Percentiles rank a stretch among this genome's conserved stretches.
These are phyloP conservation scores for Sporothrix sp. DNA, from an alignment of 2,329 filamentous ascomycete genomes.

Conservation along the genomic window DNA sequence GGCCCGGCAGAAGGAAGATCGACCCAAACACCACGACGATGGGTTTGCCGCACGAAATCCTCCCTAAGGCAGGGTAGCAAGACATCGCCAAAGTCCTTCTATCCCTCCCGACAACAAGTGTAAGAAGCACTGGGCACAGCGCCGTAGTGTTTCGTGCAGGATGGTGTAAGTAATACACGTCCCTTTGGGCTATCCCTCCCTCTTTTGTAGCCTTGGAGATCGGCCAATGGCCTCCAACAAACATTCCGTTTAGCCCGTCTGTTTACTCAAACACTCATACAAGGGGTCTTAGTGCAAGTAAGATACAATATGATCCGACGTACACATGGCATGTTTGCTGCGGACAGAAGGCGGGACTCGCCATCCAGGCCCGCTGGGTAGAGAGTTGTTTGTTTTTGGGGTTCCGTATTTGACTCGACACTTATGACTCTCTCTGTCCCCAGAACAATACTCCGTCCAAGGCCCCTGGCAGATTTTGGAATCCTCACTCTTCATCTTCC, in stretches of 20 bases:
- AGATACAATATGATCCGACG: no score
- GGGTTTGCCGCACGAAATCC: no score
- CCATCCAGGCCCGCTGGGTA: no score
- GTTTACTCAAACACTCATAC: not conserved
- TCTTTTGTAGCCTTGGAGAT: not conserved
- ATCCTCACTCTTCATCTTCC: not conserved
- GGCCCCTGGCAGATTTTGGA: not conserved
- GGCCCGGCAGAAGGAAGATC: slow-evolving; percentile 15
- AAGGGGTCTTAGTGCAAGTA: no score
- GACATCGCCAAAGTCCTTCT: no score
- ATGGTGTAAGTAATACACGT: not conserved
- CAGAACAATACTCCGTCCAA: not conserved
- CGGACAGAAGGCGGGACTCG: no score
- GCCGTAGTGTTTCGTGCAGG: no score
- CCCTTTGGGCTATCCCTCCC: not conserved
- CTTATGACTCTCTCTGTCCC: slow-evolving; percentile 7
- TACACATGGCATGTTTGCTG: no score
- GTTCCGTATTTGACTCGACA: slow-evolving; percentile 5
- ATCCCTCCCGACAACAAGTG: no score
- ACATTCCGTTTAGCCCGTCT: slow-evolving; percentile 4
- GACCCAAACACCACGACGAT: slow-evolving; percentile 10
- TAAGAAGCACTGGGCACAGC: no score
- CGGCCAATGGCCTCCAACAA: not conserved
- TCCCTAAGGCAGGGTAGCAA: no score
- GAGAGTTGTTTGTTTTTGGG: slow-evolving; percentile 9